phyloP scores from a whole-genome alignment of 2,329 filamentous ascomycete species.

The Cercospora sojina region DNA sequence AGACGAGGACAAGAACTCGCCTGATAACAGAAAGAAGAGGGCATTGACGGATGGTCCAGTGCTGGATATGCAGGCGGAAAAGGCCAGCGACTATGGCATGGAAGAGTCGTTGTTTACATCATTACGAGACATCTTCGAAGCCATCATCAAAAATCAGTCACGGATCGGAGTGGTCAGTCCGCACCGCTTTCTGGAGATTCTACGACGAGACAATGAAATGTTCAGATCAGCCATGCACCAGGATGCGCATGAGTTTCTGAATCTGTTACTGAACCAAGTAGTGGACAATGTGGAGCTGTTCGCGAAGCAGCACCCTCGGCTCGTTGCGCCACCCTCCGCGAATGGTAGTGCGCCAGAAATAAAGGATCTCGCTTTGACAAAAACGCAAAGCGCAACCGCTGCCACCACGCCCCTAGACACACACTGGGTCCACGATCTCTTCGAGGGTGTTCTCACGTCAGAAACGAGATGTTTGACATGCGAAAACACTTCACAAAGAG shows the following conservation, averaged over 20 bases:
- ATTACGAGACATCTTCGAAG: conserved; percentile 93
- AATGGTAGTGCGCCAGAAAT: conserved; percentile 32
- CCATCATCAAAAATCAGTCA: conserved; percentile 75
- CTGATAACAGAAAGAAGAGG: conserved; percentile 97
- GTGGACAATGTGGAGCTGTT: conserved; percentile 92
- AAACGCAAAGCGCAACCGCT: conserved; percentile 19
- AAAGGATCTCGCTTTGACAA: conserved; percentile 15
- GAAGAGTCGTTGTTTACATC: conserved; percentile 92
- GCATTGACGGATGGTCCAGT: conserved; percentile 85
- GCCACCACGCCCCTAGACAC: conserved; percentile 38
- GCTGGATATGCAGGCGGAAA: conserved; percentile 79
- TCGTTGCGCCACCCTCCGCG: conserved; percentile 21
- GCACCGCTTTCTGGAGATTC: conserved; percentile 87
- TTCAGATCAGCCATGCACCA: conserved; percentile 97
- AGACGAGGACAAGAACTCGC: conserved; percentile 90
- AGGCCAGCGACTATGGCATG: conserved; percentile 81
- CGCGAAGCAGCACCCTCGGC: conserved; percentile 61
- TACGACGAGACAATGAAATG: conserved; percentile 94
- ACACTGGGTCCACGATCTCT: conserved; percentile 94
- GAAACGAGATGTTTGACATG: conserved; percentile 96
- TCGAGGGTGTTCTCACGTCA: conserved; percentile 90
- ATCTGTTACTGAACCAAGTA: conserved; percentile 90
- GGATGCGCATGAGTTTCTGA: conserved; percentile 96
- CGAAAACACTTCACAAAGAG: conserved; percentile 89
- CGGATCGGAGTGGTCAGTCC: conserved; percentile 90